phyloP scores from a whole-genome alignment of 768 basidiomycete genomes.

The Pleurotus ostreatus region DNA sequence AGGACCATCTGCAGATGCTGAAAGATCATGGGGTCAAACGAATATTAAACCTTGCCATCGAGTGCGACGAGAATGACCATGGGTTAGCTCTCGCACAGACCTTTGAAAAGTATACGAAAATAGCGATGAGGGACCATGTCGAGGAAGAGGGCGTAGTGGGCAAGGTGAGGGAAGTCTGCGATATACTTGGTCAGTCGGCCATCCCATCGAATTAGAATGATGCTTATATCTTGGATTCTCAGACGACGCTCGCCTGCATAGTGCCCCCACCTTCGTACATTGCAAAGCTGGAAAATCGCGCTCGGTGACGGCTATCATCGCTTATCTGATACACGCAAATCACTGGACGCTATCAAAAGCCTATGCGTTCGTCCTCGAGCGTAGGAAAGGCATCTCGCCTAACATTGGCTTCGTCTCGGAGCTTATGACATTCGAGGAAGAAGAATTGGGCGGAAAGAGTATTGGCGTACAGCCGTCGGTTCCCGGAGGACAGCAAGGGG shows the following conservation, averaged over 20 bases:
- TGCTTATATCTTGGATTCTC: not conserved
- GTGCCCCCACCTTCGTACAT: constrained; percentile 89
- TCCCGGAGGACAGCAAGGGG: constrained; percentile 21
- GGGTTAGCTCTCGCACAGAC: constrained; percentile 60
- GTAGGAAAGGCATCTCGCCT: constrained; percentile 91
- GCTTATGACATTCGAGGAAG: constrained; percentile 94
- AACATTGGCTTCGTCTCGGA: constrained; percentile 98
- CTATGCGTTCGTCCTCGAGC: constrained; percentile 88
- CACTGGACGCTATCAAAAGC: constrained; percentile 94
- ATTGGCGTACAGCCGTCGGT: constrained; percentile 54
- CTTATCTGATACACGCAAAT: constrained; percentile 95
- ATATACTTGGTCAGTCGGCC: constrained; percentile 69
- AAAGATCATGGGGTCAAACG: constrained; percentile 74
- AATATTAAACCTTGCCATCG: constrained; percentile 87
- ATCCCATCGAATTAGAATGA: not conserved
- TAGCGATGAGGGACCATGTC: constrained; percentile 93
- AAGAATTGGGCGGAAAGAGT: constrained; percentile 77
- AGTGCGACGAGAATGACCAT: constrained; percentile 79
- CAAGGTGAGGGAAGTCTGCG: constrained; percentile 82
- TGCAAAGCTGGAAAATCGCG: constrained; percentile 96
- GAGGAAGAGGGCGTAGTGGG: constrained; percentile 86
- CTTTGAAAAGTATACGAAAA: constrained; percentile 82
- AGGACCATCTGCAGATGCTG: constrained; percentile 74
- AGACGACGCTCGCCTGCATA: constrained; percentile 93
- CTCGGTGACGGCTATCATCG: constrained; percentile 95